These are phyloP conservation scores for Xylaria palmicola DNA, from an alignment of 495 filamentous ascomycete species.

Conservation along the genomic window DNA sequence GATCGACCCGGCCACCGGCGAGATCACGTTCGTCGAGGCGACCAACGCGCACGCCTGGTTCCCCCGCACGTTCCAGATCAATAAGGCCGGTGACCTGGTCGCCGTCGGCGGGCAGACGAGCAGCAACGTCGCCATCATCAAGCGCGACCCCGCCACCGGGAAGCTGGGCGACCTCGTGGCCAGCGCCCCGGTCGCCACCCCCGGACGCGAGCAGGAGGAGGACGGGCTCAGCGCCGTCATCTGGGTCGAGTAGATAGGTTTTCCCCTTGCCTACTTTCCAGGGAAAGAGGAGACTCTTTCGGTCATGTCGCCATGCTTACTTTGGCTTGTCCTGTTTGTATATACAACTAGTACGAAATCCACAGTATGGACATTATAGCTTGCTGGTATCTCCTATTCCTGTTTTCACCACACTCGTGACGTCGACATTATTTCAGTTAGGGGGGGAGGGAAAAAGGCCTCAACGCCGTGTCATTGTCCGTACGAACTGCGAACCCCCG, in stretches of 20 bases:
- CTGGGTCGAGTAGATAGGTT: conserved; percentile 41
- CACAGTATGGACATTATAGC: too few relatives aligned
- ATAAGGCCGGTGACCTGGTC: conserved; percentile 58
- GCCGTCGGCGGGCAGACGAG: conserved; percentile 65
- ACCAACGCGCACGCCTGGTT: conserved; percentile 45
- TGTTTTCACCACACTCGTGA: too few relatives aligned
- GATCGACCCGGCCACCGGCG: conserved; percentile 34
- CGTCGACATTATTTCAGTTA: too few relatives aligned
- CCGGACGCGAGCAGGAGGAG: conserved; percentile 43
- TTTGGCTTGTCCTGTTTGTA: too few relatives aligned
- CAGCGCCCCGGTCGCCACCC: conserved; percentile 37
- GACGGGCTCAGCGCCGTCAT: conserved; percentile 46
- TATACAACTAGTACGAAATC: too few relatives aligned
- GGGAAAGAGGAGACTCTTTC: too few relatives aligned
- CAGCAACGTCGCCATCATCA: conserved; percentile 60
- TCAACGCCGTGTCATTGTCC: too few relatives aligned
- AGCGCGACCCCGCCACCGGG: conserved; percentile 54
- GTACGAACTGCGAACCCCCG: too few relatives aligned
- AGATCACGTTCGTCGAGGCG: conserved; percentile 37
- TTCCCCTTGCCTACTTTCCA: too few relatives aligned
- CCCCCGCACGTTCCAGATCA: conserved; percentile 61
- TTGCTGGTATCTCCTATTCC: too few relatives aligned
- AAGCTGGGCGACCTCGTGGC: conserved; percentile 52
- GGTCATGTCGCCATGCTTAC: too few relatives aligned
- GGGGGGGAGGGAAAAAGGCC: too few relatives aligned